Conservation (phyloP, 2,329 filamentous ascomycete genomes). For the Colletotrichum tofieldiae region DNA sequence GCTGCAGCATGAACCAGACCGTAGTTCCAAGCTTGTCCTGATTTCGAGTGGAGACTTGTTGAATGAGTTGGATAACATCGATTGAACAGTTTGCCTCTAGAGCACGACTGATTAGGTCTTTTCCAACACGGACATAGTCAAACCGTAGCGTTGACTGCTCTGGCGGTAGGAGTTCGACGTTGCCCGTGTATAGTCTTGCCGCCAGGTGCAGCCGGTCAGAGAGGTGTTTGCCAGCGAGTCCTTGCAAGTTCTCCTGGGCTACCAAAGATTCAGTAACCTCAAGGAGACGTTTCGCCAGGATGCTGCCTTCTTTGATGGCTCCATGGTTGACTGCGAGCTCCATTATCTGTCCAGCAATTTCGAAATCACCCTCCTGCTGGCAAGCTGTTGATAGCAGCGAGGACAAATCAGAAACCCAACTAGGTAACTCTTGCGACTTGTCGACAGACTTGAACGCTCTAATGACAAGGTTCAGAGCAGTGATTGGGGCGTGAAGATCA, state of each 20-base stretch:
- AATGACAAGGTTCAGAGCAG: constrained; percentile 31
- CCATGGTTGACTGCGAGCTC: constrained; percentile 23
- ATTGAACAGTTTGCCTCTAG: constrained; percentile 1
- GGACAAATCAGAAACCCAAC: constrained; percentile 37
- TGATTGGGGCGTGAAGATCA: not conserved
- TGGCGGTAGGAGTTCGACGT: constrained; percentile 14
- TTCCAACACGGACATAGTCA: constrained; percentile 24
- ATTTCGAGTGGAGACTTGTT: constrained; percentile 10
- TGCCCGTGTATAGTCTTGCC: constrained; percentile 25
- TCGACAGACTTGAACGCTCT: constrained; percentile 29
- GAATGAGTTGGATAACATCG: constrained; percentile 8
- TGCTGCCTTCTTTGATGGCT: constrained; percentile 8
- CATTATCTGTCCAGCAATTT: constrained; percentile 33
- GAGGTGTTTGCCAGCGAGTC: not conserved
- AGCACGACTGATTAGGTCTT: constrained; percentile 18
- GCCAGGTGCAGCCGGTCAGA: constrained; percentile 16
- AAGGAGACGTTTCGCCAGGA: constrained; percentile 23
- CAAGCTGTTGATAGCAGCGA: constrained; percentile 34
- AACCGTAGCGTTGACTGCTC: not conserved
- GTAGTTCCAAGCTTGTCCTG: constrained; percentile 7
- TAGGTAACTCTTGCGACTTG: constrained; percentile 22
- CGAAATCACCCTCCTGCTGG: constrained; percentile 26
- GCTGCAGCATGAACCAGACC: constrained; percentile 30
- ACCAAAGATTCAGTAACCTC: constrained; percentile 26
- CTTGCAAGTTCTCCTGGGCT: not conserved